Percentiles rank a stretch among this genome's conserved stretches.
phyloP scores from a whole-genome alignment of 331 rosid genomes.

The Cydonia oblonga region DNA sequence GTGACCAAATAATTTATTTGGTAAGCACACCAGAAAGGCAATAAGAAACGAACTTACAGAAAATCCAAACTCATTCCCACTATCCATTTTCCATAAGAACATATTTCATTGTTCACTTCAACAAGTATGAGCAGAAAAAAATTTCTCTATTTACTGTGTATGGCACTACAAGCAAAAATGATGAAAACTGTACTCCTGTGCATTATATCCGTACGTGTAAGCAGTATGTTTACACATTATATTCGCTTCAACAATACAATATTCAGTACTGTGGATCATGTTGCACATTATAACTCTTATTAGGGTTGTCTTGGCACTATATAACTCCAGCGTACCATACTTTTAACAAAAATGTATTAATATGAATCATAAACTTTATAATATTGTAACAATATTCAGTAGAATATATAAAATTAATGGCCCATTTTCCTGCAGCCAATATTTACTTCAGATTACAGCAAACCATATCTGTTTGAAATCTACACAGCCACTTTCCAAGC shows the following conservation, averaged over 20 bases:
- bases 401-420: too few species aligned
- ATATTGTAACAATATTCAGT: too few species aligned
- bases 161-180: neutral
- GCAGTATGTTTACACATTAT: too few species aligned
- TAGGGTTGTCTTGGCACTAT: neutral
- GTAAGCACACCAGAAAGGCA: constrained; percentile 6
- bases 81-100: neutral
- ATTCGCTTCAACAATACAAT: too few species aligned
- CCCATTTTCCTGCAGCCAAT: too few species aligned
- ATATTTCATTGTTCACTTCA: neutral
- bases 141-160: neutral
- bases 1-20: constrained; percentile 12
- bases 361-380: too few species aligned
- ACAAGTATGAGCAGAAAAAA: neutral
- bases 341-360: neutral
- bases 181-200: neutral
- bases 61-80: neutral
- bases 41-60: neutral
- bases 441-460: too few species aligned
- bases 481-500: too few species aligned
- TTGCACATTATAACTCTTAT: neutral
- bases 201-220: neutral
- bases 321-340: neutral
- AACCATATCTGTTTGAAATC: too few species aligned
- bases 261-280: too few species aligned